These are phyloP conservation scores for Fragilaria crotonensis DNA, from an alignment of 108 stramenopile species.

Conservation along the genomic window DNA sequence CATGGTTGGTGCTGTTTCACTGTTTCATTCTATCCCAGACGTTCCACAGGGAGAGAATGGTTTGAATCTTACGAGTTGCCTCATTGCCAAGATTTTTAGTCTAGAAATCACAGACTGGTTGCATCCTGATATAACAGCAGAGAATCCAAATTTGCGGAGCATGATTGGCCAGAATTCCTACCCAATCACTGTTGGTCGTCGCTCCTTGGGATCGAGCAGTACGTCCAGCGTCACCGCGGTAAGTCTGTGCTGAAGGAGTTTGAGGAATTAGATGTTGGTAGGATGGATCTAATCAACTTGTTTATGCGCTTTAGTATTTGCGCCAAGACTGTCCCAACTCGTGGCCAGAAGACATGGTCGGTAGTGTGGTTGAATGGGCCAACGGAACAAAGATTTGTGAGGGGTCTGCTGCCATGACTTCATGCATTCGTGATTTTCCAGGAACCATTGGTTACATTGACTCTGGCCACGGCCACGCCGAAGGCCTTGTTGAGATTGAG, in stretches of 20 bases:
- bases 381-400: slow-evolving; percentile 30
- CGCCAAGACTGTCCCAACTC: slow-evolving; percentile 18
- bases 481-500: slow-evolving; percentile 57
- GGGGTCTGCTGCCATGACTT: slow-evolving; percentile 45
- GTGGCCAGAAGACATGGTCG: slow-evolving; percentile 30
- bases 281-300: slow-evolving; percentile 9
- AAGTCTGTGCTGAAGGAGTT: slow-evolving; percentile 17
- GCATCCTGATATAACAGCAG: slow-evolving; percentile 38
- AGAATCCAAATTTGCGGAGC: slow-evolving; percentile 32
- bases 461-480: slow-evolving; percentile 67
- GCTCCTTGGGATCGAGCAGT: slow-evolving; percentile 57
- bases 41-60: slow-evolving; percentile 21
- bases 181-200: slow-evolving; percentile 60
- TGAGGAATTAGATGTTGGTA: slow-evolving; percentile 25
- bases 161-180: slow-evolving; percentile 6
- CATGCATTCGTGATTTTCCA: slow-evolving; percentile 27
- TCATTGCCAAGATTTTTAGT: slow-evolving; percentile 40
- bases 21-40: slow-evolving; percentile 45
- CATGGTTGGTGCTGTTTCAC: slow-evolving; percentile 33
- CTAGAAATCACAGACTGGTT: slow-evolving; percentile 37
- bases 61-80: slow-evolving; percentile 41
- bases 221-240: slow-evolving; percentile 53
- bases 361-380: slow-evolving; percentile 33
- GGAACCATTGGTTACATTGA: slow-evolving; percentile 62
- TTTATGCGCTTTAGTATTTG: slow-evolving; percentile 9